Evolutionary conservation across 1,284 basidiomycete species (phyloP), one percentile per base, ranked within the genome.

Genomic region (Inonotus obliquus): DNA sequence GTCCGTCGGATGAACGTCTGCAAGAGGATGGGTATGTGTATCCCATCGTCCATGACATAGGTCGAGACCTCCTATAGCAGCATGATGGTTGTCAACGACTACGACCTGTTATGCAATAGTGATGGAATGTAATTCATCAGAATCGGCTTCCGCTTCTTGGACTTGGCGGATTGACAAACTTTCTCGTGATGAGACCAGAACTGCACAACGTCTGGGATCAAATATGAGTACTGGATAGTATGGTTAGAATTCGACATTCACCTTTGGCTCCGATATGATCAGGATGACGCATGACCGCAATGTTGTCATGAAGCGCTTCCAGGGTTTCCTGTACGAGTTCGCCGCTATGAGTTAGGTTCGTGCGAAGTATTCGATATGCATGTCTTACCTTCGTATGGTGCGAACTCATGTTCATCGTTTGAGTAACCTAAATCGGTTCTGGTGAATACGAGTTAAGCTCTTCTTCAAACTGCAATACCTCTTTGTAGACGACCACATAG

Each of bases 41-140:
- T 98, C 96, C 94, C 95, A 98, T 37, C 96, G 87, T 5, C 96
- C 96, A 68, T 94, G 96, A 76, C 94, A 97, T 19, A 96, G 81
- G 71, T 97, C 94, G 19, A 96, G 81, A 23, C 94, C 94, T 27
- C 94, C 92, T 61, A 94, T 84, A 67, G 83, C 88, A 1, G 89
- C 92, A 49, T 79, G 80, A 69, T 89, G 87, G 71, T 95, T 94
- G 74, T 97, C 94, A 10, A 97, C 89, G 11, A 94, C 81, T 11
- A 92, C 87, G 58, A 91, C 83, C 77, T 89, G 65, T 13, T n/a
- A 32, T 32, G 32, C 32, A 32, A 10, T 17, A 19, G 13, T 41
- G 39, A 41, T 13, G 14, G 14, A 13, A 38, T 38, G 37, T 14
- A 38, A 14, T 41, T 9, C 32, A 32, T 32, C 32, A 32, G 32